These are phyloP conservation scores for Cladosporium sp. DNA, from an alignment of 2,329 filamentous ascomycete genomes.

Conservation along the genomic window DNA sequence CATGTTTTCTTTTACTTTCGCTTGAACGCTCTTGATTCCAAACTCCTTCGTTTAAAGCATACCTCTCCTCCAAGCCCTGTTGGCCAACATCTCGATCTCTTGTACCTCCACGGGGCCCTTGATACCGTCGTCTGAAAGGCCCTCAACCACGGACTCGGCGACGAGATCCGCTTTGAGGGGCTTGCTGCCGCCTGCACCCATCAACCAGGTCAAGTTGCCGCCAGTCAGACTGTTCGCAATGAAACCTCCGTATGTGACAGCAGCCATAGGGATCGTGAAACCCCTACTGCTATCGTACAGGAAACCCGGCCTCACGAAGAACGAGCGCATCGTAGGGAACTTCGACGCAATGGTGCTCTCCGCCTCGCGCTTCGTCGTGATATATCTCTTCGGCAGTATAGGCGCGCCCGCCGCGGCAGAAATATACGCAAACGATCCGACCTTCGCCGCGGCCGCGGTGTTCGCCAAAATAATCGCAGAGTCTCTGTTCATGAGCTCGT, in stretches of 20 bases:
- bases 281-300: conserved; percentile 82
- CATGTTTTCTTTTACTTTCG: neutral
- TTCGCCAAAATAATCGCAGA: conserved; percentile 79
- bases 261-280: conserved; percentile 83
- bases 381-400: conserved; percentile 80
- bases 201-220: conserved; percentile 71
- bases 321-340: conserved; percentile 73
- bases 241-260: conserved; percentile 71
- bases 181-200: conserved; percentile 82
- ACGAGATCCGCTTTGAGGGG: conserved; percentile 85
- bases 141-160: conserved; percentile 86
- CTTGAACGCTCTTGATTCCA: neutral
- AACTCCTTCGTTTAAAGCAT: conserved; percentile 67
- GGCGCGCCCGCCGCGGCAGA: conserved; percentile 86
- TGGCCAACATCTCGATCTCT: conserved; percentile 79
- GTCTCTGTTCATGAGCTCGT: conserved; percentile 97
- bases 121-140: conserved; percentile 70
- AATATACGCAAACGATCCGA: conserved; percentile 78
- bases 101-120: conserved; percentile 76
- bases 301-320: conserved; percentile 85
- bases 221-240: conserved; percentile 77
- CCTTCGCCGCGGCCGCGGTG: conserved; percentile 67
- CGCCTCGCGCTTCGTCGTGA: conserved; percentile 88
- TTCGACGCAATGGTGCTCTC: conserved; percentile 72
- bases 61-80: conserved; percentile 80